phyloP scores from a whole-genome alignment of 768 basidiomycete species.

The Podaxis mareebaensis region DNA sequence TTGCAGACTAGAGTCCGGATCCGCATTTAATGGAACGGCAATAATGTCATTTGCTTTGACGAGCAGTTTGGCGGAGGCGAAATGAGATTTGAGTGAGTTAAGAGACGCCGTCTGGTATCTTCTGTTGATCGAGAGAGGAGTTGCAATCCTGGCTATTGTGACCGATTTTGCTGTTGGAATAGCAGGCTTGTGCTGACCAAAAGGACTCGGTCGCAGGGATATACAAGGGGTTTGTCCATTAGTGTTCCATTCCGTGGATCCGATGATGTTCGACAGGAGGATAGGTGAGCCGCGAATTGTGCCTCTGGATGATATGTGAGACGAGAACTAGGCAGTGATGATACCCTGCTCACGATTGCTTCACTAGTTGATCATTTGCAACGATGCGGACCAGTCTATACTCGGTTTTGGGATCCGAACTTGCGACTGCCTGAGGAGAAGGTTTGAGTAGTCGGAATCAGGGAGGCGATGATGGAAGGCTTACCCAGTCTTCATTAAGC shows the following conservation, averaged over 20 bases:
- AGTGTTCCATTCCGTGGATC: constrained; percentile 25
- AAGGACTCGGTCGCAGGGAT: constrained; percentile 53
- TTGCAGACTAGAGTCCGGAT: constrained; percentile 30
- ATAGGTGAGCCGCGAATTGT: constrained; percentile 44
- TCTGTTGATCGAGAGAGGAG: constrained; percentile 67
- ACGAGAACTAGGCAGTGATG: background rate
- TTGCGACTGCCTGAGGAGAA: constrained; percentile 49
- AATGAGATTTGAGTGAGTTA: constrained; percentile 61
- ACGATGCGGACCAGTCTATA: constrained; percentile 60
- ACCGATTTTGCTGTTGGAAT: constrained; percentile 70
- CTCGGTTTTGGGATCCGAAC: constrained; percentile 31
- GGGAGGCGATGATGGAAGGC: constrained; percentile 13
- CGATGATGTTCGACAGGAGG: constrained; percentile 54
- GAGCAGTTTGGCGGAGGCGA: constrained; percentile 52
- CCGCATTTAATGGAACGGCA: constrained; percentile 60
- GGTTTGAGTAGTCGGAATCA: constrained; percentile 12
- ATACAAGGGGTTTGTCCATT: constrained; percentile 25
- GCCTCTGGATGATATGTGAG: constrained; percentile 32
- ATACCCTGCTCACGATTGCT: constrained; percentile 32
- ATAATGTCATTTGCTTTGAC: constrained; percentile 78
- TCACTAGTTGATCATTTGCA: constrained; percentile 47
- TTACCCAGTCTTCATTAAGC: constrained; percentile 79
- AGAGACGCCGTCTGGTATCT: constrained; percentile 64
- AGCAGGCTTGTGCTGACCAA: constrained; percentile 55
- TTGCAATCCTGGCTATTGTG: constrained; percentile 80